A percentile compares a stretch with the other conserved stretches of the same genome.
Conservation (phyloP, 306 rosid genomes). For the Casuarina equisetifolia region DNA sequence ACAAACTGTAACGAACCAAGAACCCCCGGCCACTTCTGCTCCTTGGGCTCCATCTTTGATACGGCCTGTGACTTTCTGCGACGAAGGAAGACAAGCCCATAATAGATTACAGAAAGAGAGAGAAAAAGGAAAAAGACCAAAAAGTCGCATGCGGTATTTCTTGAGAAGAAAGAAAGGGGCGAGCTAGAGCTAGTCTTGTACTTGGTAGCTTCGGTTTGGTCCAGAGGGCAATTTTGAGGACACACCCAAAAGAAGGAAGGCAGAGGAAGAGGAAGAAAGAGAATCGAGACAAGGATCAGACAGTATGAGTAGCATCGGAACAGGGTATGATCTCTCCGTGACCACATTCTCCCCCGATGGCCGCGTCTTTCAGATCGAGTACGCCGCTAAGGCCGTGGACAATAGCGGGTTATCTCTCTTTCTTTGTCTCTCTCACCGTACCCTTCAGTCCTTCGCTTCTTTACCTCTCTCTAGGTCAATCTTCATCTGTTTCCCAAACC, state of each 20-base stretch:
- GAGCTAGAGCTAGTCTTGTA: background rate
- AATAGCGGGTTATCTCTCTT: constrained; percentile 67
- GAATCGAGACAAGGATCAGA: background rate
- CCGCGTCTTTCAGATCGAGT: constrained; percentile 98
- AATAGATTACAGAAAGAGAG: no score
- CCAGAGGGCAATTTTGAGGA: no score
- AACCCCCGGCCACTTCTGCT: no score
- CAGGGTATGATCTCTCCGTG: constrained; percentile 97
- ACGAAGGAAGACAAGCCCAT: no score
- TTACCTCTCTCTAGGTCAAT: background rate
- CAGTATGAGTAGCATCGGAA: constrained; percentile 94
- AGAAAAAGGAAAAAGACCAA: background rate
- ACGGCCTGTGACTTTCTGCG: no score
- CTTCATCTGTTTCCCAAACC: background rate
- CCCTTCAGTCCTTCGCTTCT: background rate
- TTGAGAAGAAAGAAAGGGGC: background rate
- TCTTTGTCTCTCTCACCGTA: background rate
- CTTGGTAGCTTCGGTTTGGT: background rate
- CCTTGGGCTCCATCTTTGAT: no score
- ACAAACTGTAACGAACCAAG: no score
- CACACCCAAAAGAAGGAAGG: background rate
- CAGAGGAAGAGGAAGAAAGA: constrained; percentile 18
- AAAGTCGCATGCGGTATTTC: background rate
- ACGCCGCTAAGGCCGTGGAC: constrained; percentile 98
- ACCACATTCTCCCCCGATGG: constrained; percentile 98